Base-by-base conservation (phyloP, 1,139 yeast genomes). In the Ogataea hybrid region DNA sequence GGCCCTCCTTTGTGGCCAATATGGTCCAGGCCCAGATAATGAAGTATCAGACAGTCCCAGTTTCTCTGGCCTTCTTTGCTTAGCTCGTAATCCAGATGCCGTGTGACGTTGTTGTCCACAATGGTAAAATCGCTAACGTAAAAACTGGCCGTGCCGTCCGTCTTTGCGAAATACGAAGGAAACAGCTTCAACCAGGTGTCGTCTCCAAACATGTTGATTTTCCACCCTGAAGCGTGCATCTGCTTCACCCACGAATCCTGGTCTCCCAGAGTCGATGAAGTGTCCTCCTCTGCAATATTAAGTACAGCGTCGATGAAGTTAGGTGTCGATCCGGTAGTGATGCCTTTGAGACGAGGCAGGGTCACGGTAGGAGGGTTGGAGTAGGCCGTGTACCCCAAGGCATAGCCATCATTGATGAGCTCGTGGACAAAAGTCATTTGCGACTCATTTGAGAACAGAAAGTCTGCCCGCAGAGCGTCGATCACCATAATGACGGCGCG, bases 1-100 rank as follows among this genome's bases (percentile, higher is more conserved):
- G 98, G 94, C 0, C 98, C 99, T 28, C 96, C 95, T 59, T 89
- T 90, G 62, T 92, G 98, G 1, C 99, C 98, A 53, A 92, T 94
- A 61, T 92, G 98, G 61, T 92, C 98, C 35, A 92, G 68, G 0
- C 98, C 99, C 20, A 92, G 69, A 57, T 92, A 92, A 60, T 92
- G 98, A 39, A 92, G 67, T 37, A 92, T 84, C 48, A 92, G 66
- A 3, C 82, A 84, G 60, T 92, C 96, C 97, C 97, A 92, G 1
- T 69, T 56, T 1, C 54, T 50, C 6, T 52, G 49, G 3, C 61
- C 57, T 4, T 51, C 47, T 1, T 30, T 23, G 28, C 58, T 51
- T 37, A 88, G 62, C 51, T 84, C 85, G 3, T 58, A 50, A 36
- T 77, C 79, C 29, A 92, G 63, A 60, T 92, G 97, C 41, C 97